These are phyloP conservation scores for Melanomma pulvis-pyrius DNA, from an alignment of 495 filamentous ascomycete genomes.

Conservation along the genomic window DNA sequence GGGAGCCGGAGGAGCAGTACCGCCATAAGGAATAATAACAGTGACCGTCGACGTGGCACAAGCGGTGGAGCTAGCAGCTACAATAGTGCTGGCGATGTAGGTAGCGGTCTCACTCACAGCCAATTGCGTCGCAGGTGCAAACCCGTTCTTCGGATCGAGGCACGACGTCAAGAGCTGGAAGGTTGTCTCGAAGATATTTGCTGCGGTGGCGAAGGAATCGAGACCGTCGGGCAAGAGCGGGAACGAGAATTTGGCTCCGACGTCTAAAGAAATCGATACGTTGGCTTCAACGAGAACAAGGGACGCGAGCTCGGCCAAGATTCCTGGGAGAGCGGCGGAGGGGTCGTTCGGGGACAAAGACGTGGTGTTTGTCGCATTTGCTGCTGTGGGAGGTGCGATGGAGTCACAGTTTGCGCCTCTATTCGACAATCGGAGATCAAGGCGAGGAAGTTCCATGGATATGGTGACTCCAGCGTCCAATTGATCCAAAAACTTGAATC, in stretches of 20 bases:
- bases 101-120: not conserved
- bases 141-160: not conserved
- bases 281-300: conserved; percentile 24
- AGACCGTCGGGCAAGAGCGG: not conserved
- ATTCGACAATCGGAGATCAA: conserved; percentile 15
- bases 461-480: conserved; percentile 13
- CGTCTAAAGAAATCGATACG: conserved; percentile 13
- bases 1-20: not conserved
- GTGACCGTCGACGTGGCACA: not conserved
- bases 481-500: conserved; percentile 27
- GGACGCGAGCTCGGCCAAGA: conserved; percentile 13
- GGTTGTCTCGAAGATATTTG: conserved; percentile 21
- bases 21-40: not conserved
- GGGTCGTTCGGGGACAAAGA: not conserved
- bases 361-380: too few relatives aligned
- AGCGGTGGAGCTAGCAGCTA: not conserved
- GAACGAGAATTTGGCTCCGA: conserved; percentile 22
- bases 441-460: conserved; percentile 25
- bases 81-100: not conserved
- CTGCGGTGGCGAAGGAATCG: conserved; percentile 5
- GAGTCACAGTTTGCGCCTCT: conserved; percentile 7
- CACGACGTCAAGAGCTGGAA: conserved; percentile 23
- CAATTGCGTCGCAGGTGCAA: not conserved
- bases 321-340: not conserved
- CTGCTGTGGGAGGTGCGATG: not conserved